Base-by-base conservation (phyloP, 805 yeast genomes). In the Candida suzukii region DNA sequence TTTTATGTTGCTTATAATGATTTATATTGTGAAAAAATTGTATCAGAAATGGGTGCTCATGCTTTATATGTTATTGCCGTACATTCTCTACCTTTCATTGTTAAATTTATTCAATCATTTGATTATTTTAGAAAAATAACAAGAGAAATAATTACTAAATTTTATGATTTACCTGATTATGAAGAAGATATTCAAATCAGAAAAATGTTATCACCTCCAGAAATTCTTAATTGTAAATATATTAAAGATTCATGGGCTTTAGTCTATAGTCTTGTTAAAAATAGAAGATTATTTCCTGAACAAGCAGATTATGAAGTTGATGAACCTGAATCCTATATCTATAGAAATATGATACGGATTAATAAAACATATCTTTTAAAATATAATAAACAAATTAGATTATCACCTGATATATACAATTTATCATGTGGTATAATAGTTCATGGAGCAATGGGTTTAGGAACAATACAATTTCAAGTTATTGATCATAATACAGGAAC, bases 181-280 rank as follows among this genome's bases (percentile, higher is more conserved):
- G 57, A 54, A 32, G 43, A 37, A 13, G 46, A 49, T 27, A 26
- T 41, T 12, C 25, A 40, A n/a, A 34, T 44, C 2, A 40, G 58
- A 27, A 39, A 45, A 17, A 35, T 38, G n/a, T 35, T 45, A 42
- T 38, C 37, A 11, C 54, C 55, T 13, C 37, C 40, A 4, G 52
- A 53, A n/a, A 46, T 46, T 12, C 42, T 56, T 6, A 46, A 53
- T 29, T 57, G 58, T 40, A 45, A 54, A 41, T 73, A 52, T 45
- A 53, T 74, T 13, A 64, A 62, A 41, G 82, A 76, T 54, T 73
- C 79, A 0, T 80, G 83, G 83, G 65, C 61, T 46, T 58, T 78
- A 24, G 62, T 77, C 1, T 74, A 72, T 45, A 67, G 75, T 0
- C 58, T 80, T 8, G 56, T 75, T 42, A 67, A 66, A 45, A 77